Percentiles rank a stretch among this genome's conserved stretches.
Conservation (phyloP, 805 yeast species). For the Cyberlindnera maritima region DNA sequence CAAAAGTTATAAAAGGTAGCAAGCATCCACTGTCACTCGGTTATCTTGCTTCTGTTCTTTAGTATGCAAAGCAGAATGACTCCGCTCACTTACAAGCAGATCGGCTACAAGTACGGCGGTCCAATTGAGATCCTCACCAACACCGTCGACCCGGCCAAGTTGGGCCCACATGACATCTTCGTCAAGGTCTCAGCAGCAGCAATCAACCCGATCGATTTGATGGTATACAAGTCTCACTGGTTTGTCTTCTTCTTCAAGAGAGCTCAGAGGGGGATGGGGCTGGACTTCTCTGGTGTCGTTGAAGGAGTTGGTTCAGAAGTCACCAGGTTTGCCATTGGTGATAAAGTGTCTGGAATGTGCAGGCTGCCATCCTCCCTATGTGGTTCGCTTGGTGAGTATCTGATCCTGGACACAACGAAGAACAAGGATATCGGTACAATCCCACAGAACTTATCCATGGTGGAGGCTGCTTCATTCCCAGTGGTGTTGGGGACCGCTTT, state of each 20-base stretch:
- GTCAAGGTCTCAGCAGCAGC: constrained; percentile 48
- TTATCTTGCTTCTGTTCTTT: too few relatives aligned
- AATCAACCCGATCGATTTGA: constrained; percentile 56
- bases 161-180: constrained; percentile 38
- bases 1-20: too few relatives aligned
- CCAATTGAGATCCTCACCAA: constrained; percentile 10
- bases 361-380: constrained; percentile 23
- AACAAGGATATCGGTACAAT: constrained; percentile 34
- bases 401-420: constrained; percentile 37
- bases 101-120: constrained; percentile 16
- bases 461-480: constrained; percentile 62
- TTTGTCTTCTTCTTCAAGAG: constrained; percentile 28
- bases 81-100: constrained; percentile 7
- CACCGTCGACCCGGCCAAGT: constrained; percentile 12
- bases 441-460: constrained; percentile 40
- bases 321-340: constrained; percentile 45
- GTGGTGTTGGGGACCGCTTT: constrained; percentile 64
- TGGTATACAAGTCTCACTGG: constrained; percentile 33
- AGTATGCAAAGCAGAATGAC: constrained; percentile 1
- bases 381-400: constrained; percentile 49
- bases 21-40: too few relatives aligned
- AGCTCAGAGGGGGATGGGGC: constrained; percentile 40
- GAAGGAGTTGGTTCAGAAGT: constrained; percentile 46
- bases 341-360: constrained; percentile 45
- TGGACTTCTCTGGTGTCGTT: constrained; percentile 54